phyloP scores from a whole-genome alignment of 2,329 filamentous ascomycete genomes.

The Atkinsonella hypoxylon region DNA sequence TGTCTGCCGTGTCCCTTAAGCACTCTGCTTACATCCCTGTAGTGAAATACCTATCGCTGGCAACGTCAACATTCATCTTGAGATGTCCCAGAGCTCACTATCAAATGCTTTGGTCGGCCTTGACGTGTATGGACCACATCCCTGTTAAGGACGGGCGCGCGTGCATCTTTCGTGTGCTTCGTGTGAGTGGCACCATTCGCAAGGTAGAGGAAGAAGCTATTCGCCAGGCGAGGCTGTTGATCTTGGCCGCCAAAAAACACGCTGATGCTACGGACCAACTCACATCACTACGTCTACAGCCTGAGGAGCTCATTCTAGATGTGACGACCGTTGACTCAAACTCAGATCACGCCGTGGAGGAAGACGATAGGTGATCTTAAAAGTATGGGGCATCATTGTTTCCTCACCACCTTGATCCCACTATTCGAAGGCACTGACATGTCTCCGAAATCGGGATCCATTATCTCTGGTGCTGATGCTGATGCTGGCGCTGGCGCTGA shows the following conservation, averaged over 20 bases:
- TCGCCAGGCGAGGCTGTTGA: slow-evolving; percentile 57
- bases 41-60: slow-evolving; percentile 88
- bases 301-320: slow-evolving; percentile 25
- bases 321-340: slow-evolving; percentile 32
- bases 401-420: slow-evolving; percentile 62
- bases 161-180: slow-evolving; percentile 74
- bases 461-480: slow-evolving; percentile 12
- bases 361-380: slow-evolving; percentile 29
- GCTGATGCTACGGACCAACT: slow-evolving; percentile 9
- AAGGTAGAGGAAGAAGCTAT: slow-evolving; percentile 89
- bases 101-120: slow-evolving; percentile 77
- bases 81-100: slow-evolving; percentile 73
- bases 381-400: slow-evolving; percentile 34
- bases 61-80: slow-evolving; percentile 91
- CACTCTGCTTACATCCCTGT: not conserved
- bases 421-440: slow-evolving; percentile 42
- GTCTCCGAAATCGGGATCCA: slow-evolving; percentile 38
- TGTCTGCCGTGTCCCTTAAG: too few species aligned
- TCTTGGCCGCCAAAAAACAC: slow-evolving; percentile 50
- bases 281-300: slow-evolving; percentile 10
- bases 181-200: slow-evolving; percentile 84
- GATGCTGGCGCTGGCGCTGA: slow-evolving; percentile 13
- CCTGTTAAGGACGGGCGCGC: slow-evolving; percentile 46
- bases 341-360: slow-evolving; percentile 31
- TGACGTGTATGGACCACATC: slow-evolving; percentile 67